These are phyloP conservation scores for Schrenkiella parvula DNA, from an alignment of 345 rosid species.

Conservation along the genomic window DNA sequence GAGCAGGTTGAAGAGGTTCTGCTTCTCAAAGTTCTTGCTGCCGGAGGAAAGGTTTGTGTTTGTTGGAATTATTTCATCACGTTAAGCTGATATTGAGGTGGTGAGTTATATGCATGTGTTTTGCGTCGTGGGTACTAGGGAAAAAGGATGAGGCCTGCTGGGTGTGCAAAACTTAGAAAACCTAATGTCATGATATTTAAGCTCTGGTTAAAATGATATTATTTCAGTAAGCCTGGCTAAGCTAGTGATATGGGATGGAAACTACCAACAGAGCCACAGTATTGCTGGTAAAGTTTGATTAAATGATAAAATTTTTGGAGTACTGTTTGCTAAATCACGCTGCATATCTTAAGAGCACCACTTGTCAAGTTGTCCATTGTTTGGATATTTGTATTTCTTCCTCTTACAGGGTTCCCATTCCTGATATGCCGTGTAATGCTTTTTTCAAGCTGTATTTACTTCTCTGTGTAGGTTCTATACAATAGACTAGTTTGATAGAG, in stretches of 20 bases:
- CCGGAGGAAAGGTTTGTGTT: constrained; percentile 87
- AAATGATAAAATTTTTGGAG: constrained; percentile 8
- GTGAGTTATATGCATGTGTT: constrained; percentile 13
- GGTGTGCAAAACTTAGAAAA: constrained; percentile 10
- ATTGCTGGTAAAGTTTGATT: background rate
- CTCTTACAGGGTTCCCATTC: constrained; percentile 6
- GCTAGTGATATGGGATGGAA: constrained; percentile 7
- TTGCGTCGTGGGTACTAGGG: background rate
- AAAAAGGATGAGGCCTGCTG: background rate
- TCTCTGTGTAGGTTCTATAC: background rate
- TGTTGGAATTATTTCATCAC: background rate
- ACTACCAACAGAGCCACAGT: background rate
- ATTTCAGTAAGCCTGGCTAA: constrained; percentile 4
- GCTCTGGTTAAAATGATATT: constrained; percentile 12
- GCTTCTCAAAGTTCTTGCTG: constrained; percentile 77
- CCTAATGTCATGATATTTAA: background rate
- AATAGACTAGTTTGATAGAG: constrained; percentile 15
- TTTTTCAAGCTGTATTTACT: background rate
- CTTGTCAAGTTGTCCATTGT: constrained; percentile 1
- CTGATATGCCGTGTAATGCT: background rate
- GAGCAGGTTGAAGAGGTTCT: constrained; percentile 57
- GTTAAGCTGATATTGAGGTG: constrained; percentile 15
- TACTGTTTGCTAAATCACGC: constrained; percentile 7
- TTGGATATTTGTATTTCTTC: constrained; percentile 8
- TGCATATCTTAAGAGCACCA: background rate